Evolutionary conservation across 1,284 basidiomycete genomes (phyloP).

Genomic region (Malassezia psittaci): DNA sequence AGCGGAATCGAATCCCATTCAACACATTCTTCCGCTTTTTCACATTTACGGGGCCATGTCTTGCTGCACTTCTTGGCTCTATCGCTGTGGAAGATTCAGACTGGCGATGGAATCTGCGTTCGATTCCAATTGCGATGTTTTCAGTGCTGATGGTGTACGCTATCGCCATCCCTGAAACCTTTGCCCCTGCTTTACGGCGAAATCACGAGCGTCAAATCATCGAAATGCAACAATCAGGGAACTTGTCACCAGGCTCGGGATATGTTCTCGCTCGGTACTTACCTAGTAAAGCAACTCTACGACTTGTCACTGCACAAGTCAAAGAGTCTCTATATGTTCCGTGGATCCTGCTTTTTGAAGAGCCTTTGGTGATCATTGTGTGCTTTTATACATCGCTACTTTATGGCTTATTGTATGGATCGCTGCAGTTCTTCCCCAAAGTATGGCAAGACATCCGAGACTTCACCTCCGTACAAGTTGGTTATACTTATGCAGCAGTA

Average conservation of each 20-base stretch:
- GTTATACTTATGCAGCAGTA: constrained; percentile 15
- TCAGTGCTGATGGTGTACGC: constrained; percentile 10
- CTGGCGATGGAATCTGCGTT: constrained; percentile 20
- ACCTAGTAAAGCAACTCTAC: background rate
- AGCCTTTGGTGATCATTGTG: constrained; percentile 19
- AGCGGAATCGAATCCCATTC: constrained; percentile 17
- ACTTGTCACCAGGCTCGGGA: background rate
- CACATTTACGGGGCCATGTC: constrained; percentile 14
- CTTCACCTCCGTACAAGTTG: constrained; percentile 14
- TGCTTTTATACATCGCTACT: constrained; percentile 20
- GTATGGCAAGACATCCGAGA: constrained; percentile 17
- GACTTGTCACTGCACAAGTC: background rate
- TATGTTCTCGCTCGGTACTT: background rate
- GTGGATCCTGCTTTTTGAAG: constrained; percentile 16
- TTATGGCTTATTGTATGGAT: constrained; percentile 22
- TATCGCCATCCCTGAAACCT: constrained; percentile 16
- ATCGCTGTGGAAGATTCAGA: constrained; percentile 9
- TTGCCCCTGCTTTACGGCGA: background rate
- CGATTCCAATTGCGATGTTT: constrained; percentile 9
- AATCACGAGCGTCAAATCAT: background rate
- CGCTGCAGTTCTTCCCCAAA: constrained; percentile 17
- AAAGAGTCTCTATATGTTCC: constrained; percentile 6
- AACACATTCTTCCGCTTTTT: constrained; percentile 17
- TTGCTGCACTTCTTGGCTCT: constrained; percentile 15
- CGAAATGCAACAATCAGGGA: background rate